A percentile compares a stretch with the other conserved stretches of the same genome.
These are phyloP conservation scores for Rhodotorula glutinis DNA, from an alignment of 1,284 basidiomycete genomes.

Conservation along the genomic window DNA sequence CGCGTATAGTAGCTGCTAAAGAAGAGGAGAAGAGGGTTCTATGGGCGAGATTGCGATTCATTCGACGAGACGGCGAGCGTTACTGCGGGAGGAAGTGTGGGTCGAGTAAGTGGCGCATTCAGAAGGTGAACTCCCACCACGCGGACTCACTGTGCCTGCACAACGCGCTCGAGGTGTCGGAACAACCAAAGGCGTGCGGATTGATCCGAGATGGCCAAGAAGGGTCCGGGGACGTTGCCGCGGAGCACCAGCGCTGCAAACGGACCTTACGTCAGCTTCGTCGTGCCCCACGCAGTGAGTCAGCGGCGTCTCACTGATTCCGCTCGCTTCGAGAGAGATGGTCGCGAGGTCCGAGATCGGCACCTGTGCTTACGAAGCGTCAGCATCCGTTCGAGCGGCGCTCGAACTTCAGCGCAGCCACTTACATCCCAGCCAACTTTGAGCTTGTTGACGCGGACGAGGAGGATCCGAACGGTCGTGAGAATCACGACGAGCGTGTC, in stretches of 20 bases:
- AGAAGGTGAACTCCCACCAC: no score
- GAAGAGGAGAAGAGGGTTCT: neutral
- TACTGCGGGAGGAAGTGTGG: constrained; percentile 2
- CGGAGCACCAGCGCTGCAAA: constrained; percentile 62
- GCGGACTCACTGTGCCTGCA: constrained; percentile 27
- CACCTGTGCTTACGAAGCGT: neutral
- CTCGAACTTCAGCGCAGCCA: no score
- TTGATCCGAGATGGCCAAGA: constrained; percentile 56
- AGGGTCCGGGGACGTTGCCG: constrained; percentile 56
- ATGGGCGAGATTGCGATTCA: constrained; percentile 3
- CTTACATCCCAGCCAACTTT: constrained; percentile 78
- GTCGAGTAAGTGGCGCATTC: no score
- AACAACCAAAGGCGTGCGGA: constrained; percentile 58
- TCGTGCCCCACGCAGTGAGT: no score
- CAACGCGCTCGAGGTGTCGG: constrained; percentile 52
- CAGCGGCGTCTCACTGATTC: constrained; percentile 55
- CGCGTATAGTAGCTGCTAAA: neutral
- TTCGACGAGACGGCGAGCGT: constrained; percentile 28
- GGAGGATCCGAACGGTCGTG: constrained; percentile 72
- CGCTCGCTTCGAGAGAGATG: constrained; percentile 81
- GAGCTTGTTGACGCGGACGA: constrained; percentile 80
- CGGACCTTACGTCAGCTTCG: neutral
- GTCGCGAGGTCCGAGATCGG: constrained; percentile 82
- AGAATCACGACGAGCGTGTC: constrained; percentile 78
- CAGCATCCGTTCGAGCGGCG: neutral